phyloP scores from a whole-genome alignment of 441 rosid genomes.

The Euphorbia celastroides region DNA sequence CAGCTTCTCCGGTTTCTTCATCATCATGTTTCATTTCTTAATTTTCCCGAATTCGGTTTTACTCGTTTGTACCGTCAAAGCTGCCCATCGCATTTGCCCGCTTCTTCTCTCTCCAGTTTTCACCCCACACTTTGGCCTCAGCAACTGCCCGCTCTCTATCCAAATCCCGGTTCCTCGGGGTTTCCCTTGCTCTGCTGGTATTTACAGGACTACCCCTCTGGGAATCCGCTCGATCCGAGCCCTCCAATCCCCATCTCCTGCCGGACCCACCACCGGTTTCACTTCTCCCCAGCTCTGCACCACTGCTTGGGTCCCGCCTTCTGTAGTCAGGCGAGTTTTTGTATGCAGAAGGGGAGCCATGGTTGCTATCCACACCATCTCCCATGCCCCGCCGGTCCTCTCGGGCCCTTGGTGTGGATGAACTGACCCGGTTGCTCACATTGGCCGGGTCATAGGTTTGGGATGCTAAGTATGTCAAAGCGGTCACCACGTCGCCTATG shows the following conservation, averaged over 20 bases:
- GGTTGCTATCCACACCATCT: slow-evolving; percentile 64
- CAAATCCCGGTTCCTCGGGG: slow-evolving; percentile 73
- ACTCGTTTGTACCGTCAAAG: slow-evolving; percentile 74
- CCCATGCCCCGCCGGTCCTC: slow-evolving; percentile 58
- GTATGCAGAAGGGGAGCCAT: slow-evolving; percentile 68
- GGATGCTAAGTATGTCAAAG: slow-evolving; percentile 87
- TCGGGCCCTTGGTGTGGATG: slow-evolving; percentile 57
- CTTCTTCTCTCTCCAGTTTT: slow-evolving; percentile 91
- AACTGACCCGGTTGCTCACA: slow-evolving; percentile 61
- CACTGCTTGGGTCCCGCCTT: too few species aligned
- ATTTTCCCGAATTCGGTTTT: slow-evolving; percentile 3
- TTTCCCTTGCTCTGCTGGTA: slow-evolving; percentile 60
- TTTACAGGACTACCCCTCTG: slow-evolving; percentile 70
- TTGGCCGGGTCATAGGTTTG: slow-evolving; percentile 75
- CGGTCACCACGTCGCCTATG: slow-evolving; percentile 95
- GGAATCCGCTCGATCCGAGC: slow-evolving; percentile 54
- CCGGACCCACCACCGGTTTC: slow-evolving; percentile 81
- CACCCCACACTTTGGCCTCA: slow-evolving; percentile 98
- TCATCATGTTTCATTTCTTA: background rate
- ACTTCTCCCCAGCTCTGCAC: slow-evolving; percentile 49
- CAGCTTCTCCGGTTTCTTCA: slow-evolving; percentile 16
- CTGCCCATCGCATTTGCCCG: slow-evolving; percentile 61
- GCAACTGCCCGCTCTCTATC: slow-evolving; percentile 98
- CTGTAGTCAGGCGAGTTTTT: slow-evolving; percentile 88
- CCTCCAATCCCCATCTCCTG: slow-evolving; percentile 69